Base-by-base conservation (phyloP, 2,329 filamentous ascomycete genomes). In the Fusarium vanettenii region DNA sequence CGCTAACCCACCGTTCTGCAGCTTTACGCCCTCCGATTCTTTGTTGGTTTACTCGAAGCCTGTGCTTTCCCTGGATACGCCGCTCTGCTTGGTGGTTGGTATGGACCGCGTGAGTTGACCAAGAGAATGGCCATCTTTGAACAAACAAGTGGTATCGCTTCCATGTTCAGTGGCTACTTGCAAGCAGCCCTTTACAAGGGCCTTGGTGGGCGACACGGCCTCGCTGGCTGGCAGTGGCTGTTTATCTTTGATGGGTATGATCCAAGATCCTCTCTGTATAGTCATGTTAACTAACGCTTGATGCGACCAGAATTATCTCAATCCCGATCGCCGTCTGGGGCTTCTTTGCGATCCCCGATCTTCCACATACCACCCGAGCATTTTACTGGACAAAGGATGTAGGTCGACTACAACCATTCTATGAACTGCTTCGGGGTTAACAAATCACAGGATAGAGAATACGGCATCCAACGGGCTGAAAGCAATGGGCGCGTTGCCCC, bases 401-500 rank as follows among this genome's bases (percentile, higher is more conserved):
- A 45, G 11, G 20, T n/a, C 33, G 14, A 6, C 20, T 39, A 6
- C 11, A 16, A 41, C n/a, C 14, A 16, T 13, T 8, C 5, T 22
- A 25, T 18, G 11, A 27, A 6, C 6, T 18, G 18, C 35, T 18
- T 16, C 16, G 7, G 16, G 35, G 13, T 35, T 29, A 33, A 31
- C 16, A 3, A 11, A 10, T 1, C 3, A 61, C 1, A 70, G 68
- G 68, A 70, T 18, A 63, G 62, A 25, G 60, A 70, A 64, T 70
- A 70, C 6, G 68, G 68, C 3, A 60, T 70, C 18, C 55, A 39
- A 8, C 22, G 68, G 8, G 68, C 68, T 13, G 68, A 70, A 22
- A 64, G 41, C 7, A 70, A 70, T 2, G 68, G 68, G 0, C 64
- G 68, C 14, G 68, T 61, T 6, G 68, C 68, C 4, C 68, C 68